phyloP scores from a whole-genome alignment of 2,329 filamentous ascomycete species.

The Camptophora hylomeconis region DNA sequence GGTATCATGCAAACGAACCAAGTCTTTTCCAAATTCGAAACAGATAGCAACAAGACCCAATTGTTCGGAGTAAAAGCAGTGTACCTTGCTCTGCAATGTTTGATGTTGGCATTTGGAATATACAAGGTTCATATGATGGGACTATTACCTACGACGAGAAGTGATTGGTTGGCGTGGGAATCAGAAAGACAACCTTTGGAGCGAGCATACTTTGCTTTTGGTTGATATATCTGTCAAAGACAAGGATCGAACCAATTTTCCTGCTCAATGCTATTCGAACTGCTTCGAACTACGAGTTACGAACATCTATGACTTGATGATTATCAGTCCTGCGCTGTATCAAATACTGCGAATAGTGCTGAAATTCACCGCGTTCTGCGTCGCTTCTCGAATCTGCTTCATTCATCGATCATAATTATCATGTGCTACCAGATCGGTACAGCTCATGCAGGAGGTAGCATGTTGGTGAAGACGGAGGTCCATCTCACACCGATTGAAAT shows the following conservation, averaged over 20 bases:
- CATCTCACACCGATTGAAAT: no score
- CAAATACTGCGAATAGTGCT: not conserved
- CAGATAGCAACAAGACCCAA: conserved; percentile 58
- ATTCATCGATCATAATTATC: conserved; percentile 1
- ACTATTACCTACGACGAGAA: conserved; percentile 83
- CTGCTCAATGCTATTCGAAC: not conserved
- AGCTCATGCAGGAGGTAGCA: no score
- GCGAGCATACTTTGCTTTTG: conserved; percentile 44
- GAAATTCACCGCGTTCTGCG: not conserved
- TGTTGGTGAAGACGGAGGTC: no score
- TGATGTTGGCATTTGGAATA: conserved; percentile 71
- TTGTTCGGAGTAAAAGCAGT: conserved; percentile 74
- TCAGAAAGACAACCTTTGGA: conserved; percentile 56
- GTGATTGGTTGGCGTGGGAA: conserved; percentile 97
- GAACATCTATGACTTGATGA: not conserved
- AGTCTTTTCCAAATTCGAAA: conserved; percentile 86
- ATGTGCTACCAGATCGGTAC: no score
- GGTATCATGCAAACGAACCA: conserved; percentile 71
- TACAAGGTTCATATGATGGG: conserved; percentile 99
- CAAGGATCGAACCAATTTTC: not conserved
- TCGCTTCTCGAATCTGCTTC: not conserved
- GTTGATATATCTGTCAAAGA: conserved; percentile 5
- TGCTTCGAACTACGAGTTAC: not conserved
- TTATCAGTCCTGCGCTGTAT: not conserved
- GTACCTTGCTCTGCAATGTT: conserved; percentile 75